phyloP scores from a whole-genome alignment of 306 rosid genomes.

The Vigna reflexopilosa region DNA sequence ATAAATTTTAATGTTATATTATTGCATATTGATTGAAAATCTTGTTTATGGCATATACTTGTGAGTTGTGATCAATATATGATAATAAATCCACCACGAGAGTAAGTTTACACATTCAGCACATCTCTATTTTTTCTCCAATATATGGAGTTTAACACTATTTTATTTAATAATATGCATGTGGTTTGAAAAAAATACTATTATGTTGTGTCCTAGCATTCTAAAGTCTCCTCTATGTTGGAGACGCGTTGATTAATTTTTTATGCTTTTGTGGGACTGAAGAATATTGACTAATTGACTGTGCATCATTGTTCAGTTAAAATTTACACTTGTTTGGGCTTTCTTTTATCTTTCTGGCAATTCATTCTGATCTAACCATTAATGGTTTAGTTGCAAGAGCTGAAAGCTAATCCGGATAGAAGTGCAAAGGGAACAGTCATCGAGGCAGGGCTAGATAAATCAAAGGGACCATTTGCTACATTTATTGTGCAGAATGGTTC shows the following conservation, averaged over 20 bases:
- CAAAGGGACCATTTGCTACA: conserved; percentile 93
- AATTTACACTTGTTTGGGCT: conserved; percentile 1
- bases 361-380: conserved; percentile 51
- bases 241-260: conserved; percentile 32
- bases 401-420: conserved; percentile 97
- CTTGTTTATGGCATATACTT: conserved; percentile 10
- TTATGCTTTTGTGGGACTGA: conserved; percentile 19
- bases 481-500: conserved; percentile 94
- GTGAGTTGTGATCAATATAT: conserved; percentile 14
- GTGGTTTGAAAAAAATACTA: background rate
- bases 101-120: background rate
- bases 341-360: conserved; percentile 31
- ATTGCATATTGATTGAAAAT: conserved; percentile 29
- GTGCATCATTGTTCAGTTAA: conserved; percentile 13
- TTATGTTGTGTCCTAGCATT: background rate
- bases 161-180: conserved; percentile 7
- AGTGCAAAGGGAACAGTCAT: conserved; percentile 89
- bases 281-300: conserved; percentile 28
- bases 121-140: background rate
- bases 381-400: conserved; percentile 86
- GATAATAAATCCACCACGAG: background rate
- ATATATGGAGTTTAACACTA: conserved; percentile 14
- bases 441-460: conserved; percentile 94
- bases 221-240: conserved; percentile 7
- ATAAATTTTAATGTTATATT: conserved; percentile 3